Evolutionary conservation across 2,329 filamentous ascomycete genomes (phyloP), one percentile per base, ranked within the genome.

Genomic region (Cryphonectria naterciae): DNA sequence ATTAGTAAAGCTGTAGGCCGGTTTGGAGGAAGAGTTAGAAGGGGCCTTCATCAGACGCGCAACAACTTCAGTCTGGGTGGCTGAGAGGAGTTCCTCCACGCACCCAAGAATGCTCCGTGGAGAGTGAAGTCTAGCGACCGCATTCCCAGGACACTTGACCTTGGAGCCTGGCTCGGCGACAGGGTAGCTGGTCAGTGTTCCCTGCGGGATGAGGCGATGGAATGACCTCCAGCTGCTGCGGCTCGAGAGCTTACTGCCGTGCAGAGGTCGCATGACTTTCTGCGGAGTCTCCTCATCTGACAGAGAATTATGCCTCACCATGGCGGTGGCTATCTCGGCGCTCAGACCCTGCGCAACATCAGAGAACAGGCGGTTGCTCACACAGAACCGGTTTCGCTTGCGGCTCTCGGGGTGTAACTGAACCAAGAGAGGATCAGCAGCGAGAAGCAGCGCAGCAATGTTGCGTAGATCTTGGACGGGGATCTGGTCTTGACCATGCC

Each of bases 341-440:
- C 7, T 54, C 19, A 39, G 15, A n/a, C 32, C 28, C 28, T 66
- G 64, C 19, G 64, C 64, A 8, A 66, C 64, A 13, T 35, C 64
- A 25, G 64, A 66, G 22, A 35, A 66, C 32, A 49, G 25, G 35
- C 64, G 64, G n/a, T 25, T 66, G 17, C 41, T 52, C 4, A 66
- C 32, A 25, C 43, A 66, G 4, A 32, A 32, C 19, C 35, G 43
- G 25, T 66, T 66, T 5, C 37, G 25, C 17, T 66, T 66, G 4
- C 64, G 64, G 32, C 25, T 35, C 4, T 52, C 43, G 17, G 64
- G 64, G 28, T 66, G 64, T 35, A 66, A 19, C 22, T 54, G 64
- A 19, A 52, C 43, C 13, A 66, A 22, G 19, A 66, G 25, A 13
- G 64, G 64, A 7, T 66, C 64, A 37, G 39, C 46, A 37, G 64